Base-by-base conservation (phyloP, 78 protist species). In the Pigoraptor vietnamica region DNA sequence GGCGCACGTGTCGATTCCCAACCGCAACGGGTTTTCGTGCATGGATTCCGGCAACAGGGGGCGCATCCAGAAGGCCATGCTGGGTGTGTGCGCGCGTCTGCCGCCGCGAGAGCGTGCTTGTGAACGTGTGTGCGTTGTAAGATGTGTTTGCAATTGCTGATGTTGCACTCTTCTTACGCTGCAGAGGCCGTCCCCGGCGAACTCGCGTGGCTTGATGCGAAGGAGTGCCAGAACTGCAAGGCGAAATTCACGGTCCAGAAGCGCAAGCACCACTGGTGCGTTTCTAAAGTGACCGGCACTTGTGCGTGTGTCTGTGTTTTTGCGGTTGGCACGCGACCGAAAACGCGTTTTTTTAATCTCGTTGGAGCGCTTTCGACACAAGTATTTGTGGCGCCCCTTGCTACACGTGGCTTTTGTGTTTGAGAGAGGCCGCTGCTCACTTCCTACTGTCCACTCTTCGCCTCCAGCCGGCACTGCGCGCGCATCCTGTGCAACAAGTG, bases 401-500 rank as follows among this genome's bases (percentile, higher is more conserved):
- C n/a, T n/a, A n/a, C n/a, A n/a, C n/a, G n/a, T n/a, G n/a, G n/a
- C n/a, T n/a, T n/a, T n/a, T n/a, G n/a, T n/a, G n/a, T n/a, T n/a
- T n/a, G n/a, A n/a, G n/a, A n/a, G n/a, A 48, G 14, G 14, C 67
- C 67, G 29, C 6, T 21, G 29, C 67, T 14, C 67, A 48, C 6
- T 48, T 6, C 67, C 67, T 21, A 48, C 67, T 48, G 6, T 48
- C 29, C 6, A 48, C 14, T 48, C 67, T 79, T 79, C n/a, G n/a
- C n/a, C n/a, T n/a, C n/a, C 84, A 79, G 84, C 38, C 88, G 88
- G 19, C 88, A 83, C 88, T 83, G 88, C 88, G 88, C 39, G 24
- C 88, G 88, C 88, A 10, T 35, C 1, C 88, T 83, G n/a, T 83
- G 88, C 88, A 35, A 37, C 35, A 83, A 83, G 88, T 83, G 88